phyloP scores from a whole-genome alignment of 371 early-diverging fungal genomes.

The Dentiscutata heterogama region DNA sequence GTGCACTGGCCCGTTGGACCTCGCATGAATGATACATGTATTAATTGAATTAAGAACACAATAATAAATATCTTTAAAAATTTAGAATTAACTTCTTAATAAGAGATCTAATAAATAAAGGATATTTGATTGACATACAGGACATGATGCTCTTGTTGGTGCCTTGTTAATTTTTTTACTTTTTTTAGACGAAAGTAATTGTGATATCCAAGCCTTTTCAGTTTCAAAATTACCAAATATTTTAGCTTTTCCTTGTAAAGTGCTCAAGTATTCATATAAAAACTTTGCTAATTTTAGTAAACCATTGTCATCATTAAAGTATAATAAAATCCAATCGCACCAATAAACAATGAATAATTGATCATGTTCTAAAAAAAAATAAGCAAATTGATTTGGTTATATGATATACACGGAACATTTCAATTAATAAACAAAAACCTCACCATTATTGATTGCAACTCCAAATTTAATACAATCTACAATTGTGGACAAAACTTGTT shows the following conservation, averaged over 20 bases:
- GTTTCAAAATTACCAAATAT: background rate
- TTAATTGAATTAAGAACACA: background rate
- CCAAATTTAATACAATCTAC: background rate
- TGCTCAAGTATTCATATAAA: constrained; percentile 13
- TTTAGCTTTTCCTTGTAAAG: background rate
- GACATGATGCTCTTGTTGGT: constrained; percentile 34
- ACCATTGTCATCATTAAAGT: background rate
- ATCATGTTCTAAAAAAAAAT: constrained; percentile 20
- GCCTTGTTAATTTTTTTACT: background rate
- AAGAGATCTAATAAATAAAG: constrained; percentile 22
- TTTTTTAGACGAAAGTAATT: background rate
- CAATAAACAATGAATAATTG: constrained; percentile 23
- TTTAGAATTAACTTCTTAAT: background rate
- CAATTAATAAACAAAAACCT: background rate
- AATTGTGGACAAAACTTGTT: background rate
- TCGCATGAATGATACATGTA: constrained; percentile 23
- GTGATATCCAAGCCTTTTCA: background rate
- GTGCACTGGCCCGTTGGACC: constrained; percentile 18
- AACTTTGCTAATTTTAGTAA: constrained; percentile 26
- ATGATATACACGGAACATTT: background rate
- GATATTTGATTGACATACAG: constrained; percentile 32
- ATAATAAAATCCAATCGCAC: constrained; percentile 35
- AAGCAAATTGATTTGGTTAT: background rate
- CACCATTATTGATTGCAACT: background rate
- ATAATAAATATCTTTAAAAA: background rate